Evolutionary conservation across 1,284 basidiomycete genomes (phyloP).

Genomic region (Papiliotrema terrestris): DNA sequence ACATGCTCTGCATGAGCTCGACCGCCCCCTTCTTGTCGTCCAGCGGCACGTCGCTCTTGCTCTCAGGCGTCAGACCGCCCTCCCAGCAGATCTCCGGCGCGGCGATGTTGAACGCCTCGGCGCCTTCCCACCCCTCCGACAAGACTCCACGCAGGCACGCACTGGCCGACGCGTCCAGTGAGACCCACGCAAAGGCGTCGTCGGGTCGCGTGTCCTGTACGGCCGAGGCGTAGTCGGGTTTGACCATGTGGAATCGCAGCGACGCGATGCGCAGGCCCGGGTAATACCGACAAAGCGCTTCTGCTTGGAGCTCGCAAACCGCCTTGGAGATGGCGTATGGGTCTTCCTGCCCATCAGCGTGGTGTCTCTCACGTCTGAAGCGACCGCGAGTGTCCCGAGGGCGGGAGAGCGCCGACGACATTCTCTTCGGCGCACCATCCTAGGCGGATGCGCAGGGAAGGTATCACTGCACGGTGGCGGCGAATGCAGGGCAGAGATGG

Average conservation of each 20-base stretch:
- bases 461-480: background rate
- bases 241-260: slow-evolving; percentile 44
- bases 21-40: slow-evolving; percentile 11
- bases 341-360: background rate
- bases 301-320: slow-evolving; percentile 46
- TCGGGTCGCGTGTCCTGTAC: slow-evolving; percentile 5
- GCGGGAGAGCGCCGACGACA: too few species aligned
- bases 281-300: slow-evolving; percentile 32
- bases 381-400: too few species aligned
- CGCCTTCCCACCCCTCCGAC: slow-evolving; percentile 32
- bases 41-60: slow-evolving; percentile 9
- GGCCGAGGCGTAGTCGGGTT: slow-evolving; percentile 11
- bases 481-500: background rate
- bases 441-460: too few species aligned
- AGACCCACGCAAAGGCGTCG: slow-evolving; percentile 44
- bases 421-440: too few species aligned
- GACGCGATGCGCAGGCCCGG: slow-evolving; percentile 42
- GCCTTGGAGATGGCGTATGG: background rate
- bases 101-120: slow-evolving; percentile 48
- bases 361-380: too few species aligned
- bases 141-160: slow-evolving; percentile 41
- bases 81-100: slow-evolving; percentile 32
- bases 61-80: slow-evolving; percentile 9
- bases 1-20: slow-evolving; percentile 22
- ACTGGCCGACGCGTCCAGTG: slow-evolving; percentile 27